Evolutionary conservation across 495 filamentous ascomycete species (phyloP).

Genomic region (Lophium mytilinum): DNA sequence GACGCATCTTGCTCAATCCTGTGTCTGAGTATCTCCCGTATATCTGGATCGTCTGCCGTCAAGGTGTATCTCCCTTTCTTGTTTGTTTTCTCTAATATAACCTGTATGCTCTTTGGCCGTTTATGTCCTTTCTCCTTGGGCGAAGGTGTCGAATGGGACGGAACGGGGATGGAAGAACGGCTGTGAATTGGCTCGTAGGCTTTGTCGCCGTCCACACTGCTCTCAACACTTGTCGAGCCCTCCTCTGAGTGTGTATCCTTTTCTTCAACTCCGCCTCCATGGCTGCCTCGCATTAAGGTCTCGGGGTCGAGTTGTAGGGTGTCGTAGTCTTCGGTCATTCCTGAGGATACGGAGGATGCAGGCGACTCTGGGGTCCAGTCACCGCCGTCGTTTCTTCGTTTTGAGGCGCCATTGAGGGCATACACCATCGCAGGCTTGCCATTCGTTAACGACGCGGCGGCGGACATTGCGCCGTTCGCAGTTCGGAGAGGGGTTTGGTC

Average conservation of each 20-base stretch:
- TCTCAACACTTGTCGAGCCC: neutral
- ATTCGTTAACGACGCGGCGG: neutral
- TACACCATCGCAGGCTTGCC: slow-evolving; percentile 1
- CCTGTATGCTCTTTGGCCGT: slow-evolving; percentile 35
- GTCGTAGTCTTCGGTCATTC: neutral
- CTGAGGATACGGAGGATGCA: neutral
- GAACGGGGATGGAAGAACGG: neutral
- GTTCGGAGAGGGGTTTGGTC: neutral
- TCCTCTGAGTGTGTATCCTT: neutral
- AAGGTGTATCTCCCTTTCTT: slow-evolving; percentile 43
- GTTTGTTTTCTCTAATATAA: slow-evolving; percentile 41
- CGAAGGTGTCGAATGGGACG: neutral
- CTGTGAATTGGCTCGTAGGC: neutral
- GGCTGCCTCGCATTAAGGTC: neutral
- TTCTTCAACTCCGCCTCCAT: neutral
- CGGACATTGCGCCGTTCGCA: neutral
- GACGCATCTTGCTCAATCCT: slow-evolving; percentile 41
- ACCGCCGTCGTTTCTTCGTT: neutral
- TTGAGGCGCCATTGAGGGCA: neutral
- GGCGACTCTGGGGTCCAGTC: neutral
- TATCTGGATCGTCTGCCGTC: slow-evolving; percentile 49
- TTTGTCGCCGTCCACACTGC: neutral
- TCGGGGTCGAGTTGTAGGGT: neutral
- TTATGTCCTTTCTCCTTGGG: neutral
- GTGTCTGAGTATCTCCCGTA: slow-evolving; percentile 42